Evolutionary conservation across 116 monocot genomes (phyloP).

Genomic region (Thalassia testudinum): DNA sequence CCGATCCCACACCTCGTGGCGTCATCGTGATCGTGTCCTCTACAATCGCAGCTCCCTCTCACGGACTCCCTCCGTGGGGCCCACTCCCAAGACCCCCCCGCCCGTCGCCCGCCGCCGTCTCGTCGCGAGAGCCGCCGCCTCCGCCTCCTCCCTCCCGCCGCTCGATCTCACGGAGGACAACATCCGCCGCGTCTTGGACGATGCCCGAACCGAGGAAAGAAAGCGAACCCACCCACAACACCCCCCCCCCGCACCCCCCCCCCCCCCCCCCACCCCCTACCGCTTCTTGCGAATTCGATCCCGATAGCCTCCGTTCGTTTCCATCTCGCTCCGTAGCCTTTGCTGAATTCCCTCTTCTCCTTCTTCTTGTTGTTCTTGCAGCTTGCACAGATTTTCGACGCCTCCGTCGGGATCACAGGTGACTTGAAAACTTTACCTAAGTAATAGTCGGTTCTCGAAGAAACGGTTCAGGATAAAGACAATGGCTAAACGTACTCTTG

Average conservation of each 20-base stretch:
- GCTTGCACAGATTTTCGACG: conserved; percentile 62
- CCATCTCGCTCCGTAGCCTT: background rate
- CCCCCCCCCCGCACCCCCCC: too few species aligned
- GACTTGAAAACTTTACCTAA: too few species aligned
- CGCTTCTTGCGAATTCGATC: background rate
- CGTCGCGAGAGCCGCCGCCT: background rate
- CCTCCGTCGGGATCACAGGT: conserved; percentile 77
- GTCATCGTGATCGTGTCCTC: too few species aligned
- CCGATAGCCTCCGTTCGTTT: background rate
- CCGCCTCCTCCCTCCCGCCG: conserved; percentile 9
- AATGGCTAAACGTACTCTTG: too few species aligned
- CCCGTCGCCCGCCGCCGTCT: too few species aligned
- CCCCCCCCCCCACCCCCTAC: background rate
- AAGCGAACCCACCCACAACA: background rate
- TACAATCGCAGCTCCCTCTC: too few species aligned
- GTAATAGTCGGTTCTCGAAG: too few species aligned
- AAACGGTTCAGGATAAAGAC: too few species aligned
- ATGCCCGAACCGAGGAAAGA: conserved; percentile 51
- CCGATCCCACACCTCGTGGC: too few species aligned
- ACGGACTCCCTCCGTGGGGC: too few species aligned
- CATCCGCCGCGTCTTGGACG: conserved; percentile 41
- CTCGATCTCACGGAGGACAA: conserved; percentile 78
- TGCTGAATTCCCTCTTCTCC: background rate
- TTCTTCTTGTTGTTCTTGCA: conserved; percentile 8
- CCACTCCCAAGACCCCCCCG: too few species aligned